phyloP scores from a whole-genome alignment of 352 stramenopile genomes.

The Pseudoperonospora humuli region DNA sequence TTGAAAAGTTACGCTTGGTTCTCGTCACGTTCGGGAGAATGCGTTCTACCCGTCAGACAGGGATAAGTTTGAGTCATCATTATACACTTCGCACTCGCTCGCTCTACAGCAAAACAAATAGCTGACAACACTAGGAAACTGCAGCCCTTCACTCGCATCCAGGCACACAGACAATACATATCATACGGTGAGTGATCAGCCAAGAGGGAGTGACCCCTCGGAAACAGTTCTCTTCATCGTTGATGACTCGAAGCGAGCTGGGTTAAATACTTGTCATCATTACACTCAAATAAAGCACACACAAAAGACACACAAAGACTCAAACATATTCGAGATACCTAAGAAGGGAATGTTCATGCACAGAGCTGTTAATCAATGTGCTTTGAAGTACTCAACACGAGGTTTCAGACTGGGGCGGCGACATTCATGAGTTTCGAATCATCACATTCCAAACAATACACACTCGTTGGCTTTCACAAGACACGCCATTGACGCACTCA shows the following conservation, averaged over 20 bases:
- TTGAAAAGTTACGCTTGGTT: constrained; percentile 87
- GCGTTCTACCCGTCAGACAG: constrained; percentile 82
- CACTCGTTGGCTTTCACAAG: too few relatives aligned
- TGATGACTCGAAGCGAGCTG: constrained; percentile 83
- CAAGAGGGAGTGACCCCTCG: constrained; percentile 86
- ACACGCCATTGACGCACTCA: too few relatives aligned
- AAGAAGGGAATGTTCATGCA: too few relatives aligned
- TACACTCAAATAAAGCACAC: constrained; percentile 39
- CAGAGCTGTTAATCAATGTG: too few relatives aligned
- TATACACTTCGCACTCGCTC: constrained; percentile 28
- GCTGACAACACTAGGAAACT: background rate
- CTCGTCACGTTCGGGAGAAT: constrained; percentile 75
- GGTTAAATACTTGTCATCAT: constrained; percentile 85
- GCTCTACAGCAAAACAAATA: background rate
- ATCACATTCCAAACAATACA: too few relatives aligned
- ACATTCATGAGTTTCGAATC: too few relatives aligned
- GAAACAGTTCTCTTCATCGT: constrained; percentile 85
- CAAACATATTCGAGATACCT: too few relatives aligned
- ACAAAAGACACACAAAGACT: constrained; percentile 1
- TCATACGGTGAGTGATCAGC: constrained; percentile 57
- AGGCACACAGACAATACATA: constrained; percentile 10
- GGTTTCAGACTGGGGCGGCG: too few relatives aligned
- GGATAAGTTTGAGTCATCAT: constrained; percentile 86
- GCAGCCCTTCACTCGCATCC: constrained; percentile 17
- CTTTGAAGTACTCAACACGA: too few relatives aligned